Percentiles rank a stretch among this genome's conserved stretches.
phyloP scores from a whole-genome alignment of 495 filamentous ascomycete genomes.

The Tuber borchii region DNA sequence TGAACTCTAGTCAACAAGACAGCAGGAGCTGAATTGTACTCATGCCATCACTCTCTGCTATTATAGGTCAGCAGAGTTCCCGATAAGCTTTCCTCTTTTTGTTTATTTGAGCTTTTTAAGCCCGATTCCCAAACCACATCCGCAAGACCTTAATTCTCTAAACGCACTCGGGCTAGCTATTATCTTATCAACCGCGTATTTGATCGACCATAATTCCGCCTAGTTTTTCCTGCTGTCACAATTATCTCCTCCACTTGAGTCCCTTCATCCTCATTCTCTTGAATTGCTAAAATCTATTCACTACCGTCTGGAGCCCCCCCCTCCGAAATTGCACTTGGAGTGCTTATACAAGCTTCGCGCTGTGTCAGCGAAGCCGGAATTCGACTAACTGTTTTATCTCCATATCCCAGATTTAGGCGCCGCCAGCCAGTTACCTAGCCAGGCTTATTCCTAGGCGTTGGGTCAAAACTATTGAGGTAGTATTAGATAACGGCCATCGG shows the following conservation, averaged over 20 bases:
- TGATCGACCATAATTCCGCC: neutral
- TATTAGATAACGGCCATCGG: too few relatives aligned
- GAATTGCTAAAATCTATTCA: neutral
- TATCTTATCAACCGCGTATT: neutral
- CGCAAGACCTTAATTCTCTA: neutral
- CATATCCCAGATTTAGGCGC: too few relatives aligned
- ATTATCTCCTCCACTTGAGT: neutral
- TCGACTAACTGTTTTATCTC: too few relatives aligned
- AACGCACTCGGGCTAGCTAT: neutral
- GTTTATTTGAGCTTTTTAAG: neutral
- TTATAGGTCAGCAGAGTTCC: neutral
- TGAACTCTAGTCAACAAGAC: neutral
- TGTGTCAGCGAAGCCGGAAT: too few relatives aligned
- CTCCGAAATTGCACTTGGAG: too few relatives aligned
- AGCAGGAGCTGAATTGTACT: neutral
- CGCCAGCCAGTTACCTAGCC: too few relatives aligned
- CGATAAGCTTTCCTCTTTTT: neutral
- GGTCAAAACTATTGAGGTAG: too few relatives aligned
- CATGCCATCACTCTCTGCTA: neutral
- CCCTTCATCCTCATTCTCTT: neutral
- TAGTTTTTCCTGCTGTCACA: neutral
- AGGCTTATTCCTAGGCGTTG: too few relatives aligned
- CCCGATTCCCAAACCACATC: neutral
- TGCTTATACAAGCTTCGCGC: too few relatives aligned
- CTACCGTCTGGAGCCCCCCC: neutral